Evolutionary conservation across 2,329 filamentous ascomycete species (phyloP).

Genomic region (Gliomastix tumulicola): DNA sequence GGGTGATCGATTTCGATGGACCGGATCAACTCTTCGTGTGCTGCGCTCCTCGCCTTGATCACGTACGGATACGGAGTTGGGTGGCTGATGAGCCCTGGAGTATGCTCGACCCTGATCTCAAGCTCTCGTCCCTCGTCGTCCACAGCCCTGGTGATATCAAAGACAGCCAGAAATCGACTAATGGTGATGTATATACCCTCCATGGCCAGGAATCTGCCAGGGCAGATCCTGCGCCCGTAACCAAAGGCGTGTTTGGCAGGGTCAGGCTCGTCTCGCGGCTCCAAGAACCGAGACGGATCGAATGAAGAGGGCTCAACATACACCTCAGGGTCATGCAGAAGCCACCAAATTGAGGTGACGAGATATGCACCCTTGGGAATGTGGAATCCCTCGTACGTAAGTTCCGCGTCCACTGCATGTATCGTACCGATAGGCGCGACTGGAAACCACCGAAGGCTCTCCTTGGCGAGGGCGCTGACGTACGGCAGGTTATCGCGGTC

Average conservation of each 20-base stretch:
- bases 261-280: slow-evolving; percentile 12
- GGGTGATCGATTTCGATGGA: neutral
- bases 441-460: slow-evolving; percentile 14
- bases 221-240: slow-evolving; percentile 21
- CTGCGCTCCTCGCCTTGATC: neutral
- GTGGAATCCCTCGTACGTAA: slow-evolving; percentile 12
- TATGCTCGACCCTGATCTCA: neutral
- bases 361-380: slow-evolving; percentile 19
- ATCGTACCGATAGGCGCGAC: slow-evolving; percentile 23
- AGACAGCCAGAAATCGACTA: slow-evolving; percentile 34
- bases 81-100: slow-evolving; percentile 8
- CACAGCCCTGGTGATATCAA: slow-evolving; percentile 24
- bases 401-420: slow-evolving; percentile 22
- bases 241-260: slow-evolving; percentile 17
- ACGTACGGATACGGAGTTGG: slow-evolving; percentile 7
- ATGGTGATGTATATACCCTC: slow-evolving; percentile 17
- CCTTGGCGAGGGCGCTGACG: slow-evolving; percentile 16
- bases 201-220: slow-evolving; percentile 17
- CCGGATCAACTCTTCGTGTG: neutral
- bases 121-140: slow-evolving; percentile 2
- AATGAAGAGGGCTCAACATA: slow-evolving; percentile 38
- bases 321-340: slow-evolving; percentile 1
- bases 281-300: slow-evolving; percentile 17
- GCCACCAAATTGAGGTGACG: slow-evolving; percentile 12
- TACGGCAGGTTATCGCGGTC: slow-evolving; percentile 18